Conservation (phyloP, 2,329 filamentous ascomycete species). For the Ophiocordyceps australis region DNA sequence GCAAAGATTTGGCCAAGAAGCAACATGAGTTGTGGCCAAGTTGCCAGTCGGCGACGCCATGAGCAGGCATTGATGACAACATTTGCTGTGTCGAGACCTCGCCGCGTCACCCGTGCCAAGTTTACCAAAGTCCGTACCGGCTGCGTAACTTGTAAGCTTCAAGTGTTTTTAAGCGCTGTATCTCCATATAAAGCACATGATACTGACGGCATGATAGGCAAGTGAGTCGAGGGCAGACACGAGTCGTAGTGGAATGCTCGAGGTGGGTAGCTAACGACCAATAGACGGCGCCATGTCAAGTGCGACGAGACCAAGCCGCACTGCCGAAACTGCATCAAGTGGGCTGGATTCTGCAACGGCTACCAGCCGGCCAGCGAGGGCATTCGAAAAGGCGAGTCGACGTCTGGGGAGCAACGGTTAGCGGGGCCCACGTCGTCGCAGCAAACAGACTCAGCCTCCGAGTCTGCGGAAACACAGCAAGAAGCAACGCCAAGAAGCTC, state of each 20-base stretch:
- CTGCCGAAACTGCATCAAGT: slow-evolving; percentile 15
- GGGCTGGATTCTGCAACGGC: slow-evolving; percentile 14
- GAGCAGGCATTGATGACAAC: slow-evolving; percentile 3
- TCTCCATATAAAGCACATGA: too few species aligned
- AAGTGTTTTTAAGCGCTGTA: too few species aligned
- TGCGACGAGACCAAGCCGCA: slow-evolving; percentile 16
- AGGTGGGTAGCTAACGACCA: slow-evolving; percentile 1
- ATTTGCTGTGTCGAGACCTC: slow-evolving; percentile 3
- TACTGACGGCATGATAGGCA: too few species aligned
- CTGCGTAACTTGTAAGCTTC: slow-evolving; percentile 13
- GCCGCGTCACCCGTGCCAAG: slow-evolving; percentile 8
- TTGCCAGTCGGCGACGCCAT: too few species aligned
- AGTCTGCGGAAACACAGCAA: neutral
- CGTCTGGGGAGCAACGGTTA: too few species aligned
- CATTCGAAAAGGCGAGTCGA: too few species aligned
- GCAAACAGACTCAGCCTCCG: too few species aligned
- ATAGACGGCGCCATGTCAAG: slow-evolving; percentile 15
- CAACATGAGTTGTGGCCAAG: too few species aligned
- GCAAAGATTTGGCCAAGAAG: too few species aligned
- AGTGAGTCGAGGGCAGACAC: slow-evolving; percentile 6
- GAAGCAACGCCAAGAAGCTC: neutral
- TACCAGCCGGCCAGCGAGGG: slow-evolving; percentile 6
- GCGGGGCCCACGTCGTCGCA: too few species aligned
- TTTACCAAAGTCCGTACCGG: slow-evolving; percentile 13
- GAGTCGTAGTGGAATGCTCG: neutral